Base-by-base conservation (phyloP, 352 stramenopile genomes). In the Peronosclerospora sorghi region DNA sequence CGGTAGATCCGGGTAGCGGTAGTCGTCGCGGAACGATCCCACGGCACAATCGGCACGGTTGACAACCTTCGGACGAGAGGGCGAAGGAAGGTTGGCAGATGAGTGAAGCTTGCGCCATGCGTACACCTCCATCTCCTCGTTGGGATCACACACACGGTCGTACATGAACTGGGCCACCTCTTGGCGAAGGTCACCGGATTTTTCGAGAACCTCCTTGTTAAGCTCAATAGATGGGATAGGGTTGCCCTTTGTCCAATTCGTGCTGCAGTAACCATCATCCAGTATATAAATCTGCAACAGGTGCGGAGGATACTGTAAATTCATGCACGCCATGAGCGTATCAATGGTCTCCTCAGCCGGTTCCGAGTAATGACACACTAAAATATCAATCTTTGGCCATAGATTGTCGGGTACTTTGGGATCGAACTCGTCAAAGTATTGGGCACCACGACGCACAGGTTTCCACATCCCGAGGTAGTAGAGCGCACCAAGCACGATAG, bases 381-480 rank as follows among this genome's bases (percentile, higher is more conserved):
- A 47, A 8, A 94, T 57, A 41, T 92, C 82, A 37, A 92, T 77
- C 55, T 79, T 90, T 2, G 80, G 77, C 79, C 79, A 92, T 21
- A 88, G 43, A 48, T 89, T 70, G 42, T 89, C 76, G 5, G 79
- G 79, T 8, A 92, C 72, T 40, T 70, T 68, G 8, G 79, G 79
- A 42, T 89, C 75, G 19, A 92, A 92, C 52, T 92, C 79, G 42
- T 86, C 74, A 29, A 92, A 83, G 70, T 92, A 92, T 54, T 92
- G 79, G 9, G 79, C 76, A 6, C 79, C 79, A 57, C 79, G 79
- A 64, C 76, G 79, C 40, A 92, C 79, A 4, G 79, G 79, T 32
- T 89, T 92, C 79, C 79, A 92, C 79, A 92, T 92, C 21, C 79
- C 79, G n/a, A 89, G 56, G 68, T 92, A 92, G 65, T 89, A 92